These are phyloP conservation scores for Jacaranda mimosifolia DNA, from an alignment of 257 asterid species.

Conservation along the genomic window DNA sequence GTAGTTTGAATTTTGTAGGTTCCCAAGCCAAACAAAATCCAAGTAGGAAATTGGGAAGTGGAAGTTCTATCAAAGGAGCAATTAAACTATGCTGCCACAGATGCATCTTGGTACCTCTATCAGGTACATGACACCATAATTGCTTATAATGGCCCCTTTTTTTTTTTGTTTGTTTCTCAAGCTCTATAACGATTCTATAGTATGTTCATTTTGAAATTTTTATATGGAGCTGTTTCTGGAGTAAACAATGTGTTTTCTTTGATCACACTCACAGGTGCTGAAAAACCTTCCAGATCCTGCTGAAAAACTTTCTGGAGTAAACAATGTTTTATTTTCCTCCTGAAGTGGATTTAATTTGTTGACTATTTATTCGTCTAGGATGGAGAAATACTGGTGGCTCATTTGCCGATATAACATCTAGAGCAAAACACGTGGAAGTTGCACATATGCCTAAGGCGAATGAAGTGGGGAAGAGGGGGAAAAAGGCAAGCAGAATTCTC, in stretches of 20 bases:
- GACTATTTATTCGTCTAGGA: constrained; percentile 44
- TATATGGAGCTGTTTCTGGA: constrained; percentile 4
- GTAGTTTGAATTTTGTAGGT: constrained; percentile 60
- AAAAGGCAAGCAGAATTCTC: constrained; percentile 71
- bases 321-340: background rate
- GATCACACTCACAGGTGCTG: constrained; percentile 63
- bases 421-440: constrained; percentile 58
- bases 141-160: background rate
- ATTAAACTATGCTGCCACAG: constrained; percentile 85
- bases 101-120: no score
- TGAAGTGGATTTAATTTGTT: background rate
- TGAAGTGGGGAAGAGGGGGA: constrained; percentile 77
- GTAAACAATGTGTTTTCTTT: background rate
- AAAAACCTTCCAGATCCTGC: constrained; percentile 57
- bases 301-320: constrained; percentile 15
- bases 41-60: constrained; percentile 94
- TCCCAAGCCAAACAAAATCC: constrained; percentile 74
- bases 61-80: constrained; percentile 66
- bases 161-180: background rate
- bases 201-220: background rate
- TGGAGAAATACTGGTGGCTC: constrained; percentile 50
- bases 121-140: constrained; percentile 60
- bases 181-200: background rate
- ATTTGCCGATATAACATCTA: constrained; percentile 74
- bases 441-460: constrained; percentile 43